These are phyloP conservation scores for Vaccinium darrowii DNA, from an alignment of 148 eudicot species.

Conservation along the genomic window DNA sequence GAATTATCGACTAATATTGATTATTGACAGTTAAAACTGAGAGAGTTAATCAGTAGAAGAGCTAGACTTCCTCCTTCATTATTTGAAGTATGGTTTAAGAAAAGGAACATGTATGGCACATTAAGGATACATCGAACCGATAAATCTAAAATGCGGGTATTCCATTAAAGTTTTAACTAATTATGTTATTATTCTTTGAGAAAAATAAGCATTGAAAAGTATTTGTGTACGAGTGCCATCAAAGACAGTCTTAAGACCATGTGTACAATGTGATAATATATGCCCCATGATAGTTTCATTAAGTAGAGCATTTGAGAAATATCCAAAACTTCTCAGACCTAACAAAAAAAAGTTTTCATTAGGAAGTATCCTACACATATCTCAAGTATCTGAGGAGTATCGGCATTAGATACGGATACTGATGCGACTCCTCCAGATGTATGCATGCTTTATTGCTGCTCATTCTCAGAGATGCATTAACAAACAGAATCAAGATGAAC, in stretches of 20 bases:
- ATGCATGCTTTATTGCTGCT: too few species aligned
- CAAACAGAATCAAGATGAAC: constrained; percentile 17
- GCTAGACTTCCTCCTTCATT: neutral
- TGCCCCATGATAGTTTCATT: too few species aligned
- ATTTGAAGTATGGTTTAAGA: neutral
- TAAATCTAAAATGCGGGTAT: neutral
- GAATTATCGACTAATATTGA: too few species aligned
- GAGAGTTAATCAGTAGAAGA: neutral
- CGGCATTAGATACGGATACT: too few species aligned
- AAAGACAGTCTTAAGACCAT: neutral
- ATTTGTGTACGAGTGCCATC: neutral
- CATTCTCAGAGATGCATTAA: neutral
- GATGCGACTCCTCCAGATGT: too few species aligned
- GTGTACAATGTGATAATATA: too few species aligned
- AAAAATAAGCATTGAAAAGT: neutral
- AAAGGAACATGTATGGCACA: neutral
- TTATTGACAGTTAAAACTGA: too few species aligned
- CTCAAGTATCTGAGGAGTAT: neutral
- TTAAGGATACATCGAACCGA: neutral
- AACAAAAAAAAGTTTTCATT: neutral
- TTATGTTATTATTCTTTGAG: neutral
- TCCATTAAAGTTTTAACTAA: neutral
- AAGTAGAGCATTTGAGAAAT: neutral
- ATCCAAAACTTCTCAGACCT: neutral
- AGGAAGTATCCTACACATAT: neutral